Base-by-base conservation (phyloP, 106 monocot genomes). In the Acanthochlamys bracteata region DNA sequence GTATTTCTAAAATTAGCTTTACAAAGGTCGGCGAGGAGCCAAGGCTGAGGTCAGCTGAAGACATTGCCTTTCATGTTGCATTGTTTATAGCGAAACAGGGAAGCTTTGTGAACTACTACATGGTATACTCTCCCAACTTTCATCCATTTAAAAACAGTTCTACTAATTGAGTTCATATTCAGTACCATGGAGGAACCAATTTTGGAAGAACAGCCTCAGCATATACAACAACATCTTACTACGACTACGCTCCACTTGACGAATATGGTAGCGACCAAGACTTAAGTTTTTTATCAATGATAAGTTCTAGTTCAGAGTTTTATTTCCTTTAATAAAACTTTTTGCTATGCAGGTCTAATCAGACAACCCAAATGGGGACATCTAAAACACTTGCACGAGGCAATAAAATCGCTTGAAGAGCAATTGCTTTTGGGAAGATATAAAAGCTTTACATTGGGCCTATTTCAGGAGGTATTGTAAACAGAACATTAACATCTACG, bases 141-240 rank as follows among this genome's bases (percentile, higher is more conserved):
- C 4, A 16, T 21, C 25, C 10, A 15, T 24, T 52, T n/a, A 23
- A 13, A 23, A 16, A 53, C 16, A 16, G 6, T 54, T 54, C 6
- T 54, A 19, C 10, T 6, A 54, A 54, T 19, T 54, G n/a, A 54
- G 45, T 10, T 46, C 8, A 3, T 41, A 76, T 76, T 65, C 54
- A 98, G 96, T 98, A 92, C 65, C 96, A 98, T 69, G 96, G 96
- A 59, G 96, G 96, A 47, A 98, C 96, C 49, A 98, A 98, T 55
- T 85, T 98, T 61, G 96, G 83, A 55, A 76, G 71, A 27, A 74
- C 73, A 59, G 78, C 85, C 15, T 85, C 91, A 60, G 67, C 91
- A 49, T 88, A 69, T 64, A 74, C 84, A 16, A 85, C 74, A 55
- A 85, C 91, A 57, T 76, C 79, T 55, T 98, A 98, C 45, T 88